Evolutionary conservation across 345 rosid species (phyloP).

Genomic region (Lumnitzera littorea): DNA sequence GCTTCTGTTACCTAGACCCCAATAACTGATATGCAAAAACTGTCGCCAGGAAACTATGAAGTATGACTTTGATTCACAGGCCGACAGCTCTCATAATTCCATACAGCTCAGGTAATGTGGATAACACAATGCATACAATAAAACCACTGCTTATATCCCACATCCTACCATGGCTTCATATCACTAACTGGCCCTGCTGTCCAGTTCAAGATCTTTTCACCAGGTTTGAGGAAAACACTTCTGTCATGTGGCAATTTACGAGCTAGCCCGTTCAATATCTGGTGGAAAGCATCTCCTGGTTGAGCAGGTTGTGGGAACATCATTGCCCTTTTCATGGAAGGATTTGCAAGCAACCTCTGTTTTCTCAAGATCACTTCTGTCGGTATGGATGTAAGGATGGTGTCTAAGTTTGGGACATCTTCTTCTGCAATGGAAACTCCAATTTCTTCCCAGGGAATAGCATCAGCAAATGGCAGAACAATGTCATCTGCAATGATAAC

Average conservation of each 20-base stretch:
- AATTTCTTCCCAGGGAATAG: constrained; percentile 97
- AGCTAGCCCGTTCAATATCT: constrained; percentile 82
- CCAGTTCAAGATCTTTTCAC: constrained; percentile 67
- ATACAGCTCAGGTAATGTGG: not conserved
- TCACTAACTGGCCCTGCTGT: constrained; percentile 80
- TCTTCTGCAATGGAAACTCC: constrained; percentile 86
- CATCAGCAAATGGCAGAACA: constrained; percentile 91
- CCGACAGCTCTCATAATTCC: not conserved
- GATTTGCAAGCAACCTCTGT: constrained; percentile 89
- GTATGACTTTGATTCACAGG: too few species aligned
- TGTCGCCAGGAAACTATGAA: too few species aligned
- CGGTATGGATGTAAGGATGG: constrained; percentile 74
- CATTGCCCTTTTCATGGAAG: constrained; percentile 93
- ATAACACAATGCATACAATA: too few species aligned
- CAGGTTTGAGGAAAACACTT: constrained; percentile 44
- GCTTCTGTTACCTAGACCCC: too few species aligned
- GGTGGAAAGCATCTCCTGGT: constrained; percentile 93
- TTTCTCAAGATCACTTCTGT: constrained; percentile 72
- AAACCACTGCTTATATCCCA: not conserved
- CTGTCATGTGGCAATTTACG: constrained; percentile 70
- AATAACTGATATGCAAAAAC: too few species aligned
- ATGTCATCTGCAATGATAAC: constrained; percentile 95
- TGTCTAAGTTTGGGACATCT: constrained; percentile 75
- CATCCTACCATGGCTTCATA: constrained; percentile 74
- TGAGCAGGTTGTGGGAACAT: constrained; percentile 91